A percentile compares a stretch with the other conserved stretches of the same genome.
Conservation (phyloP, 1,139 yeast genomes). For the Saccharomyces pastorianus region DNA sequence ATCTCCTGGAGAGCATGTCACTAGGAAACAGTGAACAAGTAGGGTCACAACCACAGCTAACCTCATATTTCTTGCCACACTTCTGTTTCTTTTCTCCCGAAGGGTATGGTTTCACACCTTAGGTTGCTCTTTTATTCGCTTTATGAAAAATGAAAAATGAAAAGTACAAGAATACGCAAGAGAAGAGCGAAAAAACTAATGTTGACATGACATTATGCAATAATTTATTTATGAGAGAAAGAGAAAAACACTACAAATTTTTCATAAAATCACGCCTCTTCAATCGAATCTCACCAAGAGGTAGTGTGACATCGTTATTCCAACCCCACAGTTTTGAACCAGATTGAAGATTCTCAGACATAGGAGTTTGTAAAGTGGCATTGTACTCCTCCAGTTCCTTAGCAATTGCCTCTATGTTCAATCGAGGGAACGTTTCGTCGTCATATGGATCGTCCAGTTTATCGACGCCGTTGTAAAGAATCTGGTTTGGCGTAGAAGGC, state of each 20-base stretch:
- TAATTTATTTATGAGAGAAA: background rate
- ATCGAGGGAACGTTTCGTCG: background rate
- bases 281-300: background rate
- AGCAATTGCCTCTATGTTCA: background rate
- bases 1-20: slow-evolving; percentile 66
- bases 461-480: slow-evolving; percentile 37
- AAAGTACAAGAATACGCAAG: background rate
- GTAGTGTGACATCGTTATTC: background rate
- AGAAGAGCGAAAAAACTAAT: background rate
- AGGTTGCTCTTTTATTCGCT: background rate
- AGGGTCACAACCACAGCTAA: background rate
- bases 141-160: background rate
- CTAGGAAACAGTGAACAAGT: background rate
- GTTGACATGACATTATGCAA: background rate
- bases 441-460: background rate
- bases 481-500: slow-evolving; percentile 42
- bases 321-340: background rate
- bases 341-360: background rate
- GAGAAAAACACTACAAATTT: background rate
- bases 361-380: background rate
- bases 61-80: background rate
- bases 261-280: background rate
- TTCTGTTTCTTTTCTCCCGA: background rate
- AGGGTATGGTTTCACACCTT: background rate
- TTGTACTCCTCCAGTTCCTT: background rate